phyloP scores from a whole-genome alignment of 495 filamentous ascomycete species.

The Penicillium riverlandense region DNA sequence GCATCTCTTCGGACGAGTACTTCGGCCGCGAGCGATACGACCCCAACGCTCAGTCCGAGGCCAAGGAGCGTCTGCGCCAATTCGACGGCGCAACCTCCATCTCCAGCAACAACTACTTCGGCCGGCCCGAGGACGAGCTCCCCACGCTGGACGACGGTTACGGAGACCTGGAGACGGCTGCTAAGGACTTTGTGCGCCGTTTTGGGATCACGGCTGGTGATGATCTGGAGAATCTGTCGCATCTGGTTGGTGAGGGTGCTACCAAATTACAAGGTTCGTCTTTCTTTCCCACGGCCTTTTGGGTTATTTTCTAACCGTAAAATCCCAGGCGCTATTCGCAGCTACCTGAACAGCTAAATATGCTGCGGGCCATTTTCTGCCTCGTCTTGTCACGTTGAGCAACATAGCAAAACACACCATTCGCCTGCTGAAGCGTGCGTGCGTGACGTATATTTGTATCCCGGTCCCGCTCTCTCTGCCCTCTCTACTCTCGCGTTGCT shows the following conservation, averaged over 20 bases:
- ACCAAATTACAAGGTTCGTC: slow-evolving; percentile 65
- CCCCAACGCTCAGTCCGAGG: slow-evolving; percentile 71
- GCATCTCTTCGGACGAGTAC: slow-evolving; percentile 96
- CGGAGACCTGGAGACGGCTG: slow-evolving; percentile 82
- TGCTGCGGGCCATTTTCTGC: slow-evolving; percentile 1
- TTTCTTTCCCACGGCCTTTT: not conserved
- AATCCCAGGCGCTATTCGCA: slow-evolving; percentile 59
- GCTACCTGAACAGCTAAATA: slow-evolving; percentile 66
- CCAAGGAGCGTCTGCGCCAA: slow-evolving; percentile 75
- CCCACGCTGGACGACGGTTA: slow-evolving; percentile 58
- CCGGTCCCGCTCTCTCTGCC: too few relatives aligned
- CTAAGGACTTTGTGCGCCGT: slow-evolving; percentile 87
- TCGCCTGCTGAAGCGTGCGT: slow-evolving; percentile 3
- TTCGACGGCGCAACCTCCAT: slow-evolving; percentile 92
- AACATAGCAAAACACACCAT: slow-evolving; percentile 19
- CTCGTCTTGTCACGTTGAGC: slow-evolving; percentile 11
- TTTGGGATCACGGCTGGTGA: slow-evolving; percentile 94
- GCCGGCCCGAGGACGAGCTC: slow-evolving; percentile 69
- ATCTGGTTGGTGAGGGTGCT: slow-evolving; percentile 77
- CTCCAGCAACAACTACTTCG: slow-evolving; percentile 95
- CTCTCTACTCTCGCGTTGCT: too few relatives aligned
- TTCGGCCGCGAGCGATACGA: slow-evolving; percentile 88
- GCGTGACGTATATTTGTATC: slow-evolving; percentile 12
- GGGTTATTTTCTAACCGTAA: slow-evolving; percentile 3
- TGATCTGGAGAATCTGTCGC: slow-evolving; percentile 82